A percentile compares a stretch with the other conserved stretches of the same genome.
Conservation (phyloP, 2,329 filamentous ascomycete species). For the Stagonosporopsis vannaccii region DNA sequence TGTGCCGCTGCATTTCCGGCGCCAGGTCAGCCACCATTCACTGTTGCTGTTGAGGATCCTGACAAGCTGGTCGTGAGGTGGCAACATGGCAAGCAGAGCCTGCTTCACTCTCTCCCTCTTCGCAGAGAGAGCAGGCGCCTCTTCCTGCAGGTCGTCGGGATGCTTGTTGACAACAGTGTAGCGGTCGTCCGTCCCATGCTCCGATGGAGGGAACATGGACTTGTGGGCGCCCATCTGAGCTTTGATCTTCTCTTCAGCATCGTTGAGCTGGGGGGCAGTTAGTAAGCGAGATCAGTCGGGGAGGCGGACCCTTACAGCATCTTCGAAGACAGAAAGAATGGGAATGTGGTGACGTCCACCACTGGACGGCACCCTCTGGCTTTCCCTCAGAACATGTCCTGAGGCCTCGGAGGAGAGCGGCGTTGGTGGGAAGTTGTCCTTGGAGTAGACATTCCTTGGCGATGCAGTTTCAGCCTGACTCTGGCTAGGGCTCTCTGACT, state of each 20-base stretch:
- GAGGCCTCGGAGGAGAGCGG: conserved; percentile 45
- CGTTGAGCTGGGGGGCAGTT: conserved; percentile 40
- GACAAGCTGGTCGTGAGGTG: conserved; percentile 44
- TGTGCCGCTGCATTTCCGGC: conserved; percentile 53
- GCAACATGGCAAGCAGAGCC: conserved; percentile 45
- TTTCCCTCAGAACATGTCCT: conserved; percentile 29
- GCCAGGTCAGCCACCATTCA: conserved; percentile 54
- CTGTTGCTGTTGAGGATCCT: conserved; percentile 46
- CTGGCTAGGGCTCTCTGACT: conserved; percentile 37
- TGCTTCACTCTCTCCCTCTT: conserved; percentile 49
- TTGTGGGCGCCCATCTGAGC: conserved; percentile 34
- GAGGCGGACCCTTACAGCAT: conserved; percentile 41
- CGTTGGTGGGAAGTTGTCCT: conserved; percentile 41
- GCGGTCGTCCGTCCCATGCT: conserved; percentile 24
- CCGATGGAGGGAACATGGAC: conserved; percentile 24
- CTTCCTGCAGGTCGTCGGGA: conserved; percentile 36
- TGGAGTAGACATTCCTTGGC: conserved; percentile 31
- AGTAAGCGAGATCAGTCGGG: conserved; percentile 15
- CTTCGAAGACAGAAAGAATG: conserved; percentile 49
- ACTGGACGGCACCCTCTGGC: conserved; percentile 29
- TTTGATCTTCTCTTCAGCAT: conserved; percentile 43
- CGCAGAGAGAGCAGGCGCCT: conserved; percentile 28
- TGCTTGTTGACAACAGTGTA: conserved; percentile 44
- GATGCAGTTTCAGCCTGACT: conserved; percentile 38
- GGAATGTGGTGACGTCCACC: conserved; percentile 46